Evolutionary conservation across 1,284 basidiomycete genomes (phyloP).

Genomic region (Puccinia hordei): DNA sequence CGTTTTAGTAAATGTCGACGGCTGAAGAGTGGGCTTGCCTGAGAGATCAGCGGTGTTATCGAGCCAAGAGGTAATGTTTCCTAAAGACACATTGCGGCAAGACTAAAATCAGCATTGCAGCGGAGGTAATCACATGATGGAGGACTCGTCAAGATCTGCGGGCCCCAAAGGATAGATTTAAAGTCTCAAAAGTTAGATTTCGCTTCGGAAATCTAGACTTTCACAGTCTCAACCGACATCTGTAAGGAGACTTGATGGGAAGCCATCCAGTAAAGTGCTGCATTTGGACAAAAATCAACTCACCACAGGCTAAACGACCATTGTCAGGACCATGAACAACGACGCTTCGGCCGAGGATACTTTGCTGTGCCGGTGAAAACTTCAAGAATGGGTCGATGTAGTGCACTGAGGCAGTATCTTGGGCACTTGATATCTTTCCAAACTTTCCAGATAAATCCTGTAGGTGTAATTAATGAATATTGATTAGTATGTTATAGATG

Average conservation of each 20-base stretch:
- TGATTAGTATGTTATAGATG: background rate
- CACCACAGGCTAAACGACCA: slow-evolving; percentile 35
- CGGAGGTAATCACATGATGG: background rate
- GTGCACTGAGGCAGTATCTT: background rate
- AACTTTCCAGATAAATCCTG: slow-evolving; percentile 41
- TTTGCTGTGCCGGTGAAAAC: slow-evolving; percentile 14
- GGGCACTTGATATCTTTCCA: slow-evolving; percentile 30
- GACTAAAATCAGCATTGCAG: background rate
- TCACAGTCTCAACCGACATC: too few relatives aligned
- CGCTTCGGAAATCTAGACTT: too few relatives aligned
- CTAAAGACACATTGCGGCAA: background rate
- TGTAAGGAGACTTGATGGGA: too few relatives aligned
- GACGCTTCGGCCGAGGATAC: slow-evolving; percentile 34
- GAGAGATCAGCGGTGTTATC: slow-evolving; percentile 53
- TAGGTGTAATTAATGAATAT: background rate
- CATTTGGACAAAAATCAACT: background rate
- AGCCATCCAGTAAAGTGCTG: background rate
- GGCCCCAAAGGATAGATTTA: too few relatives aligned
- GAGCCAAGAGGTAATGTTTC: slow-evolving; percentile 55
- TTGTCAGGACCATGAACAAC: slow-evolving; percentile 35
- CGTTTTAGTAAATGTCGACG: slow-evolving; percentile 29
- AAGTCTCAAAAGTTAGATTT: too few relatives aligned
- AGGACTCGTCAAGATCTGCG: too few relatives aligned
- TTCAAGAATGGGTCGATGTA: slow-evolving; percentile 33
- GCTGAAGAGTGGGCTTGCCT: slow-evolving; percentile 14